Base-by-base conservation (phyloP, 1,284 basidiomycete genomes). In the Stygiomarasmius scandens region DNA sequence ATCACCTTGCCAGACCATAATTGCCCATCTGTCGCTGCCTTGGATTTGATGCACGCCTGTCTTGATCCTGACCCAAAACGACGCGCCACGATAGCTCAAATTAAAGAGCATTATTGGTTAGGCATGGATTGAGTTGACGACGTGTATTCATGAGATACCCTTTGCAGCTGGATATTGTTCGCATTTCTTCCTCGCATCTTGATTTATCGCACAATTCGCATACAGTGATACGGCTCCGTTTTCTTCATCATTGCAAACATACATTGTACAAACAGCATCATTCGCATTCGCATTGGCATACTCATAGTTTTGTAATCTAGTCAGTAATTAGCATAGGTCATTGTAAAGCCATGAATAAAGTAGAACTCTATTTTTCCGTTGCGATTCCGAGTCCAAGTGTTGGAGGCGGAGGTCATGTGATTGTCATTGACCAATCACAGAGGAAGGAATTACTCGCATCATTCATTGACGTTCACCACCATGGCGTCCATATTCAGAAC, bases 21-120 rank as follows among this genome's bases (percentile, higher is more conserved):
- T 67, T 65, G 49, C 65, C 27, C 81, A 16, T 78, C 80, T 16
- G 66, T 69, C 25, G 65, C 66, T 6, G 79, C 79, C 55, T 69
- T 85, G 66, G 79, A 86, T 63, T 76, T 96, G 61, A 84, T 96
- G 79, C 74, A 77, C 46, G 77, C 80, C 57, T 96, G 94, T 66
- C 74, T 96, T 58, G 84, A 90, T 61, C 85, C 86, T 5, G 82
- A 95, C 63, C 88, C 90, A 1, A 74, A 78, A 44, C 73, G 77
- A 29, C 77, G 94, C 46, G 84, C 86, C 9, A 86, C 83, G 41
- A 90, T 96, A 56, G 73, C 75, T 27, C 82, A 93, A 71, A 81
- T 96, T n/a, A 80, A 83, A 55, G 72, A 71, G 12, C 92, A 95
- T 73, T 78, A 77, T n/a, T 96, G 93, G 93, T 72, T 95, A 52